Base-by-base conservation (phyloP, 345 rosid genomes). In the Melastoma malabathricum region DNA sequence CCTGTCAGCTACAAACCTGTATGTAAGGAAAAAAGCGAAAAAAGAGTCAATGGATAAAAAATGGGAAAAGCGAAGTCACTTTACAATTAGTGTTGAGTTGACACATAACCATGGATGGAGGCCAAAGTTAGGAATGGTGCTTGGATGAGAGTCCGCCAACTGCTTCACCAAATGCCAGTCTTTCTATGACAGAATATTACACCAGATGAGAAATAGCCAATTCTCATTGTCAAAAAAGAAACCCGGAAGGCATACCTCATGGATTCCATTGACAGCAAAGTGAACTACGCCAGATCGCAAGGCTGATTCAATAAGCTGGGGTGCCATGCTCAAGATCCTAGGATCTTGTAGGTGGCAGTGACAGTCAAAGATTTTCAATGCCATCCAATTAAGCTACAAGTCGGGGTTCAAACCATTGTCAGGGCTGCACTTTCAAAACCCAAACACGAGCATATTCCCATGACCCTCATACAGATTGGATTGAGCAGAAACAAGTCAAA, bases 341-440 rank as follows among this genome's bases (percentile, higher is more conserved):
- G 96, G 84, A 72, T 92, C 98, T 64, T 87, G 98, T 14, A 92
- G 83, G 69, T 92, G 98, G 74, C 96, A 92, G 77, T 92, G 98
- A 17, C 80, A 87, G 46, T 92, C 96, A 52, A 92, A 92, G 58
- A 92, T 61, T 62, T 80, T 84, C 76, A 86, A 27, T 6, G 31
- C 31, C 31, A 27, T 27, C n/a, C 31, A 27, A 6, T 27, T 3
- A 27, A 27, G 31, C 31, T 27, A 27, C 31, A 27, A 27, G 31
- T 27, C 31, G n/a, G 6, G 31, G 31, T 27, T 27, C 31, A 27
- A 27, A 27, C 31, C 31, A 27, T 3, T 27, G 31, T 27, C 31
- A 27, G 31, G 31, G 31, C 4, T 3, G 6, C 31, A 3, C 4
- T 27, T 27, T 27, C 31, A 27, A 27, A 27, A 27, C 31, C 31